Conservation (phyloP, 2,329 filamentous ascomycete species). For the Alternaria dauci region DNA sequence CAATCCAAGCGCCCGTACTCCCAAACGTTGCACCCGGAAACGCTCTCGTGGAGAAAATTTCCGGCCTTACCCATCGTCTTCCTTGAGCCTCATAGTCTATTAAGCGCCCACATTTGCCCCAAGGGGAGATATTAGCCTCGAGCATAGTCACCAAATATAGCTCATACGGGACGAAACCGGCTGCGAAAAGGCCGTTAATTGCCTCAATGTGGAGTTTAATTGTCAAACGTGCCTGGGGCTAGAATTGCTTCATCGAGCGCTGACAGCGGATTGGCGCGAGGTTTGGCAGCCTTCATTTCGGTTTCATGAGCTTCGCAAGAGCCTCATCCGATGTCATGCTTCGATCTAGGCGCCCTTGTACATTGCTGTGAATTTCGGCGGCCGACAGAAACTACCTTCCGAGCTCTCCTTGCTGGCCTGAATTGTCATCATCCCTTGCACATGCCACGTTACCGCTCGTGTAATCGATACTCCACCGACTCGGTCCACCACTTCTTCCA, state of each 20-base stretch:
- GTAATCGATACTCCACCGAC: conserved; percentile 56
- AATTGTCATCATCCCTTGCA: conserved; percentile 9
- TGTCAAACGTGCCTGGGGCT: conserved; percentile 31
- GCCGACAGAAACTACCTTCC: conserved; percentile 6
- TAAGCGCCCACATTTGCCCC: conserved; percentile 41
- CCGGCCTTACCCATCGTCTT: conserved; percentile 21
- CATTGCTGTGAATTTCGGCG: conserved; percentile 16
- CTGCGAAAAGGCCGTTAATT: conserved; percentile 42
- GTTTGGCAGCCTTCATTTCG: conserved; percentile 24
- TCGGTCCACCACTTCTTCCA: conserved; percentile 79
- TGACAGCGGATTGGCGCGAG: conserved; percentile 24
- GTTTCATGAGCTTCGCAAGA: conserved; percentile 25
- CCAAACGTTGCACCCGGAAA: conserved; percentile 39
- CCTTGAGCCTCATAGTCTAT: conserved; percentile 44
- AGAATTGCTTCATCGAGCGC: conserved; percentile 26
- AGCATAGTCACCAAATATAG: conserved; percentile 45
- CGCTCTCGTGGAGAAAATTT: conserved; percentile 33
- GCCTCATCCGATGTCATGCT: conserved; percentile 32
- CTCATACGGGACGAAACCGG: conserved; percentile 37
- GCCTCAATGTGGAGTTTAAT: conserved; percentile 27
- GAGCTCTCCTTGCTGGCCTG: conserved; percentile 6
- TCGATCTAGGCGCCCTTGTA: conserved; percentile 41
- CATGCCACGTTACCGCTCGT: conserved; percentile 19
- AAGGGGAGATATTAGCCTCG: conserved; percentile 34
- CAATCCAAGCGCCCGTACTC: conserved; percentile 43